phyloP scores from a whole-genome alignment of 148 eudicot genomes.

The Dianthus caryophyllus region DNA sequence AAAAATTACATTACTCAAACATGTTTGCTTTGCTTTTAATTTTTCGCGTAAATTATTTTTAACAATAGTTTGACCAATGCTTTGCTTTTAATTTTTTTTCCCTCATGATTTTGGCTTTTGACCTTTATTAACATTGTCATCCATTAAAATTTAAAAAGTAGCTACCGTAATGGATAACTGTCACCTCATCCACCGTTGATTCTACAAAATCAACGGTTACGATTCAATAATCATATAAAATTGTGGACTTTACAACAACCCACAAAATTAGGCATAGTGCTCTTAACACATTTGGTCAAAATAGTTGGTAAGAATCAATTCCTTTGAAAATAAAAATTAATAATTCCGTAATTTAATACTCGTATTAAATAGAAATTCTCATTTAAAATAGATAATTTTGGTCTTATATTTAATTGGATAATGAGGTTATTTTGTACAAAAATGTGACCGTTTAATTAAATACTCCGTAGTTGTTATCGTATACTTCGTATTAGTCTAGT shows the following conservation, averaged over 20 bases:
- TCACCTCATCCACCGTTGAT: not conserved
- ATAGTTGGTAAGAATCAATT: conserved; percentile 19
- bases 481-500: too few relatives aligned
- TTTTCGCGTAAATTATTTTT: too few relatives aligned
- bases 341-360: too few relatives aligned
- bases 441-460: too few relatives aligned
- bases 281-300: conserved; percentile 13
- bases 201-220: conserved; percentile 10
- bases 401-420: too few relatives aligned
- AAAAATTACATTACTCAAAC: too few relatives aligned
- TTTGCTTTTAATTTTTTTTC: not conserved
- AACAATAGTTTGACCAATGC: not conserved
- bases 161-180: conserved; percentile 14
- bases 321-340: conserved; percentile 7
- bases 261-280: not conserved
- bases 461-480: too few relatives aligned
- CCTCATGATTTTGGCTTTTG: not conserved
- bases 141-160: conserved; percentile 14
- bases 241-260: conserved; percentile 18
- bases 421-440: too few relatives aligned
- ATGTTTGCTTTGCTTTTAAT: too few relatives aligned
- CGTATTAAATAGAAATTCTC: too few relatives aligned
- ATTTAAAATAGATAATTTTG: too few relatives aligned
- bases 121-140: not conserved
- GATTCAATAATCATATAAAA: not conserved